phyloP scores from a whole-genome alignment of 2,329 filamentous ascomycete genomes.

The Aspergillus felis region DNA sequence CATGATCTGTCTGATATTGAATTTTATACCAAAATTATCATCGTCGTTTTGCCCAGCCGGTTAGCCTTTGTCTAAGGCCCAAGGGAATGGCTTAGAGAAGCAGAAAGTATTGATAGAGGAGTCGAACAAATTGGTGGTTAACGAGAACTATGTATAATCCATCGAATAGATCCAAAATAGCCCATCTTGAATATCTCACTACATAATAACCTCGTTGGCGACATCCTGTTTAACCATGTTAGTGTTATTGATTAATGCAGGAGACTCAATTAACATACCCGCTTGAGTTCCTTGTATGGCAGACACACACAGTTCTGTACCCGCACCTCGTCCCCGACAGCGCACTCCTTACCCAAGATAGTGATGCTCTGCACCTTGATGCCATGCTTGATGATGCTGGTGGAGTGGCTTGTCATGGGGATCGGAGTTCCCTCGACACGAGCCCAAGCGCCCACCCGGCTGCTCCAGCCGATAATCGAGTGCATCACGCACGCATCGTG shows the following conservation, averaged over 20 bases:
- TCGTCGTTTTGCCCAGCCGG: no score
- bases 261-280: slow-evolving; percentile 55
- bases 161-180: slow-evolving; percentile 12
- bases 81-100: neutral
- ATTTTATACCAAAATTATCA: no score
- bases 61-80: no score
- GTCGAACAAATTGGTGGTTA: neutral
- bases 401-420: slow-evolving; percentile 80
- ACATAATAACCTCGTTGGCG: slow-evolving; percentile 78
- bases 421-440: slow-evolving; percentile 94
- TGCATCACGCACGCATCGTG: slow-evolving; percentile 95
- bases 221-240: slow-evolving; percentile 28
- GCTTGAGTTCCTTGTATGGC: slow-evolving; percentile 96
- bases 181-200: slow-evolving; percentile 28
- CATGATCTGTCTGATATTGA: no score
- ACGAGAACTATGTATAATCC: slow-evolving; percentile 11
- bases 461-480: slow-evolving; percentile 95
- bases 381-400: slow-evolving; percentile 94
- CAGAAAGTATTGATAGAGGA: neutral
- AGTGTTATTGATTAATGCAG: neutral
- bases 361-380: slow-evolving; percentile 99
- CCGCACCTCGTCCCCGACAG: slow-evolving; percentile 86
- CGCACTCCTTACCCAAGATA: slow-evolving; percentile 94
- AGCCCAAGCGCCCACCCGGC: slow-evolving; percentile 94
- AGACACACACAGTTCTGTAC: slow-evolving; percentile 98